Evolutionary conservation across 345 rosid species (phyloP).

Genomic region (Firmiana major): DNA sequence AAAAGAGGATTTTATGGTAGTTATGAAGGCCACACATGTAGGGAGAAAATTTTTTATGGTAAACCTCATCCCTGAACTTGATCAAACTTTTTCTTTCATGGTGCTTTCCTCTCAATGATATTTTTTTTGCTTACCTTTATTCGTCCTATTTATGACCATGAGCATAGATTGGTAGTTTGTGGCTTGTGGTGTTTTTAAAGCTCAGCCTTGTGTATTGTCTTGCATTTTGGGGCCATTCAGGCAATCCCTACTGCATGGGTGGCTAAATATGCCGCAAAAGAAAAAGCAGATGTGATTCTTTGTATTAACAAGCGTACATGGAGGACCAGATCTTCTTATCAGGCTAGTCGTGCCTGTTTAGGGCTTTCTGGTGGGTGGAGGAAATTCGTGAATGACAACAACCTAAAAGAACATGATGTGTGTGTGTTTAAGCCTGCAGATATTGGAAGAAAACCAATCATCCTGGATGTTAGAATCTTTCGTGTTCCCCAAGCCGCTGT

Average conservation of each 20-base stretch:
- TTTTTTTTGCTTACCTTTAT: not conserved
- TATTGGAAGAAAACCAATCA: constrained; percentile 11
- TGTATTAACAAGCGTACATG: constrained; percentile 30
- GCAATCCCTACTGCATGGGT: constrained; percentile 37
- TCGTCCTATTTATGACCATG: not conserved
- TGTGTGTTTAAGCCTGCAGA: constrained; percentile 42
- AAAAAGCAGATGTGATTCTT: constrained; percentile 38
- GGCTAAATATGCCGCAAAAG: constrained; percentile 20
- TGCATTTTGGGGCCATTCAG: constrained; percentile 22
- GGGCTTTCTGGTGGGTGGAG: constrained; percentile 50
- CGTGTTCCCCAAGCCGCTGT: constrained; percentile 23
- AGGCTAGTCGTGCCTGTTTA: constrained; percentile 24
- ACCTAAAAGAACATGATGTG: constrained; percentile 40
- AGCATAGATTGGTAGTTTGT: not conserved
- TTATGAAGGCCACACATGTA: constrained; percentile 20
- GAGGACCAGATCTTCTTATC: constrained; percentile 22
- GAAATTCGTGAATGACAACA: constrained; percentile 44
- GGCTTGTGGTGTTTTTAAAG: not conserved
- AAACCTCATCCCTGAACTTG: not conserved
- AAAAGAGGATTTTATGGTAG: constrained; percentile 5
- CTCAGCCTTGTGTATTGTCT: not conserved
- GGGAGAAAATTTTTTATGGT: constrained; percentile 38
- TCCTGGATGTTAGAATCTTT: constrained; percentile 42
- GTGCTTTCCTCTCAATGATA: not conserved
- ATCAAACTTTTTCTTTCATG: not conserved